Percentiles rank a stretch among this genome's conserved stretches.
phyloP scores from a whole-genome alignment of 306 rosid genomes.

The Carpinus viminea region DNA sequence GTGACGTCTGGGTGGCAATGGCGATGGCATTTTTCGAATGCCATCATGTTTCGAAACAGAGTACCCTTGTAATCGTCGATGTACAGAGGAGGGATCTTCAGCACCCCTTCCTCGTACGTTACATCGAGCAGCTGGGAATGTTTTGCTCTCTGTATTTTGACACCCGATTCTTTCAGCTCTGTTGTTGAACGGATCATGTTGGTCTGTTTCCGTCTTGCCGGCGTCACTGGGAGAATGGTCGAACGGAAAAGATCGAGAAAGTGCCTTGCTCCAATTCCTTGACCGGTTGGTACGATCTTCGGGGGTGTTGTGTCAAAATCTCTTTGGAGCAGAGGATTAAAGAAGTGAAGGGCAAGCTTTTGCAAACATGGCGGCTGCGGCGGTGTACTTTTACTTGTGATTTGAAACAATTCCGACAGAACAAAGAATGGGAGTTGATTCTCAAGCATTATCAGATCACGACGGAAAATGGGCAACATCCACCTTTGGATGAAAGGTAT shows the following conservation, averaged over 20 bases:
- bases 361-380: slow-evolving; percentile 4
- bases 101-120: slow-evolving; percentile 23
- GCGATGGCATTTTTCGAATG: slow-evolving; percentile 48
- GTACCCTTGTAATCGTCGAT: slow-evolving; percentile 45
- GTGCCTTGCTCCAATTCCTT: slow-evolving; percentile 15
- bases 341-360: slow-evolving; percentile 33
- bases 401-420: slow-evolving; percentile 29
- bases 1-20: slow-evolving; percentile 42
- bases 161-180: slow-evolving; percentile 38
- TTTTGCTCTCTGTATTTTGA: slow-evolving; percentile 28
- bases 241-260: slow-evolving; percentile 43
- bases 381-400: background rate
- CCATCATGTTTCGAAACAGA: slow-evolving; percentile 44
- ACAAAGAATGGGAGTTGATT: slow-evolving; percentile 51
- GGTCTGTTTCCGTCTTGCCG: slow-evolving; percentile 10
- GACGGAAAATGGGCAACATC: slow-evolving; percentile 42
- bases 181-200: slow-evolving; percentile 29
- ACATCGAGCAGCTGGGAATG: slow-evolving; percentile 16
- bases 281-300: background rate
- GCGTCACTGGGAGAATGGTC: background rate
- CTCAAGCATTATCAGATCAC: slow-evolving; percentile 49
- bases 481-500: slow-evolving; percentile 30
- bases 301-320: background rate
- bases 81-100: slow-evolving; percentile 34
- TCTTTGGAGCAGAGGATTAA: slow-evolving; percentile 33